A percentile compares a stretch with the other conserved stretches of the same genome.
Evolutionary conservation across 1,284 basidiomycete species (phyloP).

Genomic region (Moesziomyces sp.): DNA sequence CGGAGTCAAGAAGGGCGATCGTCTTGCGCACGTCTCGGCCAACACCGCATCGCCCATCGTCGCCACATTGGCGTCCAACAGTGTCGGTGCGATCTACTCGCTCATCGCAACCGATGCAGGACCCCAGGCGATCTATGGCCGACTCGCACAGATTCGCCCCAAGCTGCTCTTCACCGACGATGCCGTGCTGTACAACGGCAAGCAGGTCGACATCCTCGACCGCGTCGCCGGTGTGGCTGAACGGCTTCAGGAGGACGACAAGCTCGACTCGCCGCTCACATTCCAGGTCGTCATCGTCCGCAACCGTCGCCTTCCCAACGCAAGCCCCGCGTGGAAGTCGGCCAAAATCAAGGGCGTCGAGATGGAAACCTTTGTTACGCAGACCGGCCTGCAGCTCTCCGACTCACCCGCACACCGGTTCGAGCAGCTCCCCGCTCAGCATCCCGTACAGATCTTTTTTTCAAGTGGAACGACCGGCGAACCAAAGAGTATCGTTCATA

Average conservation of each 20-base stretch:
- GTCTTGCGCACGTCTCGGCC: conserved; percentile 42
- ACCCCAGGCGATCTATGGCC: conserved; percentile 47
- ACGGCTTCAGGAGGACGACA: conserved; percentile 43
- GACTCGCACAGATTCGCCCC: conserved; percentile 64
- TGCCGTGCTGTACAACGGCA: conserved; percentile 65
- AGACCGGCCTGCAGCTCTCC: conserved; percentile 19
- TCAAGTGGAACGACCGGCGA: conserved; percentile 68
- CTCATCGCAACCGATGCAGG: conserved; percentile 51
- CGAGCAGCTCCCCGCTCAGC: conserved; percentile 44
- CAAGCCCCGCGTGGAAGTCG: conserved; percentile 20
- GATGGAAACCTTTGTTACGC: conserved; percentile 20
- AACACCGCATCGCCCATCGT: conserved; percentile 39
- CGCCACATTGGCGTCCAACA: conserved; percentile 41
- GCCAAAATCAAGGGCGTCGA: conserved; percentile 21
- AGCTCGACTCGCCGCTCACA: conserved; percentile 32
- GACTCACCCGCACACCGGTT: conserved; percentile 39
- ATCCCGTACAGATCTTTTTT: conserved; percentile 67
- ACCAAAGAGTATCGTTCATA: conserved; percentile 67
- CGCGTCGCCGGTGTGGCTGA: conserved; percentile 55
- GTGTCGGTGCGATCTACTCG: conserved; percentile 50
- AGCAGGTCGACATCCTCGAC: conserved; percentile 59
- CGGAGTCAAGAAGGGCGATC: conserved; percentile 36
- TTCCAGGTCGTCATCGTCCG: conserved; percentile 52
- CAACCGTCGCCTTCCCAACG: conserved; percentile 14
- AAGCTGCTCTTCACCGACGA: conserved; percentile 68